Percentiles rank a stretch among this genome's conserved stretches.
phyloP scores from a whole-genome alignment of 495 filamentous ascomycete species.

The Hypoxylon subgilvum region DNA sequence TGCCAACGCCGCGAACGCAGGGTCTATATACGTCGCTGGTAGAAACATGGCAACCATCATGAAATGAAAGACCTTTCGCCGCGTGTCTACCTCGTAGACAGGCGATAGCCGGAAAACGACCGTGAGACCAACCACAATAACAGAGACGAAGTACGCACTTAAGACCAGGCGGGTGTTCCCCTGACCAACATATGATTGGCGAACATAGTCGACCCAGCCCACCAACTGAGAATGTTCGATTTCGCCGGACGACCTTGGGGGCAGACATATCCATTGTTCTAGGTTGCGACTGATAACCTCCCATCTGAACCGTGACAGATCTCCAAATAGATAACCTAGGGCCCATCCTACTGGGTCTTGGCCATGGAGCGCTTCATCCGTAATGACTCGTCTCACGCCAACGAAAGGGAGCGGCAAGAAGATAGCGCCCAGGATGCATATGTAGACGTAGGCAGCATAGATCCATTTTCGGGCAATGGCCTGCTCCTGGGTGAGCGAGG shows the following conservation, averaged over 20 bases:
- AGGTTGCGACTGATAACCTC: constrained; percentile 68
- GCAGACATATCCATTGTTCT: constrained; percentile 77
- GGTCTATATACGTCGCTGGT: constrained; percentile 83
- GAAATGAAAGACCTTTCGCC: constrained; percentile 98
- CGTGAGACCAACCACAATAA: constrained; percentile 72
- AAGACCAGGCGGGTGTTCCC: constrained; percentile 85
- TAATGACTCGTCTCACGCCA: constrained; percentile 73
- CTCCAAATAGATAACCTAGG: constrained; percentile 84
- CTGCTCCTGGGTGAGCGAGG: constrained; percentile 79
- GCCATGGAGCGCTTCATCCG: constrained; percentile 66
- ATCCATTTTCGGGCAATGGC: constrained; percentile 78
- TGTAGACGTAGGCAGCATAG: constrained; percentile 81
- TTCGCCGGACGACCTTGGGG: constrained; percentile 50
- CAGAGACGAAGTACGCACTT: constrained; percentile 69
- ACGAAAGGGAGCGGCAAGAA: constrained; percentile 50
- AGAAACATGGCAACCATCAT: constrained; percentile 97
- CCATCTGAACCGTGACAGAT: constrained; percentile 70
- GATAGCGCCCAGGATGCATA: constrained; percentile 65
- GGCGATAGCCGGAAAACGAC: constrained; percentile 75
- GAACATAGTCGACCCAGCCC: constrained; percentile 66
- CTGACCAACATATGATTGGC: constrained; percentile 65
- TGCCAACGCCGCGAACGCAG: constrained; percentile 78
- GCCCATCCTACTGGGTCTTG: constrained; percentile 92
- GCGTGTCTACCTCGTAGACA: constrained; percentile 85
- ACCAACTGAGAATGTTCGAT: constrained; percentile 40